Percentiles rank a stretch among this genome's conserved stretches.
Conservation (phyloP, 2,329 filamentous ascomycete species). For the Penicillium sp. region DNA sequence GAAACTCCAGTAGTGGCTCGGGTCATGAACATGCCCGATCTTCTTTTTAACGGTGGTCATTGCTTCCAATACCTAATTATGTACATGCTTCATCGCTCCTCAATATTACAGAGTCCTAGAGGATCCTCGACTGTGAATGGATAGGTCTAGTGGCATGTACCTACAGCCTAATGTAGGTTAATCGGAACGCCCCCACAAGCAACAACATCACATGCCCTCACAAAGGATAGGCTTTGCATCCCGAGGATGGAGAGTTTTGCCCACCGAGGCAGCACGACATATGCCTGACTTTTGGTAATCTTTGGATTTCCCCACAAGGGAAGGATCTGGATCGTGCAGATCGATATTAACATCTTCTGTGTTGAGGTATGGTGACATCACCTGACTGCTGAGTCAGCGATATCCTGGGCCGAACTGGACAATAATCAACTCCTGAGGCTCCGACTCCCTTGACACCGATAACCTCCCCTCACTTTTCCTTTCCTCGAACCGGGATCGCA, state of each 20-base stretch:
- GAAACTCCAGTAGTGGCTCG: neutral
- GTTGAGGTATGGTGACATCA: conserved; percentile 33
- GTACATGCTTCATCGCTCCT: no score
- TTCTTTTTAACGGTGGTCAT: neutral
- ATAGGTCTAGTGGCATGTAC: neutral
- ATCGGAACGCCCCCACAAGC: neutral
- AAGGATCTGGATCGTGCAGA: neutral
- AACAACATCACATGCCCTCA: conserved; percentile 6
- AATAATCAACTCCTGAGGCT: conserved; percentile 27
- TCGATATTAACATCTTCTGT: neutral
- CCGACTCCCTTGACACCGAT: conserved; percentile 22
- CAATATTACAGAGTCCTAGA: neutral
- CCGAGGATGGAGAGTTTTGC: conserved; percentile 1
- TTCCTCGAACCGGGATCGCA: conserved; percentile 7
- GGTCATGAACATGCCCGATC: neutral
- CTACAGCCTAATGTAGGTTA: neutral
- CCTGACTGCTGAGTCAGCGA: conserved; percentile 31
- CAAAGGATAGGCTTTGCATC: neutral
- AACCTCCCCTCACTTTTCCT: conserved; percentile 12
- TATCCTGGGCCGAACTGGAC: conserved; percentile 22
- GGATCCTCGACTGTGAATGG: neutral
- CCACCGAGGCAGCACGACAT: conserved; percentile 3
- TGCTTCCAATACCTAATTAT: neutral
- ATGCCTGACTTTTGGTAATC: neutral
- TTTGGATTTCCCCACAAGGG: neutral